Evolutionary conservation across 345 rosid genomes (phyloP), one percentile per base, ranked within the genome.

Genomic region (Salix arbutifolia): DNA sequence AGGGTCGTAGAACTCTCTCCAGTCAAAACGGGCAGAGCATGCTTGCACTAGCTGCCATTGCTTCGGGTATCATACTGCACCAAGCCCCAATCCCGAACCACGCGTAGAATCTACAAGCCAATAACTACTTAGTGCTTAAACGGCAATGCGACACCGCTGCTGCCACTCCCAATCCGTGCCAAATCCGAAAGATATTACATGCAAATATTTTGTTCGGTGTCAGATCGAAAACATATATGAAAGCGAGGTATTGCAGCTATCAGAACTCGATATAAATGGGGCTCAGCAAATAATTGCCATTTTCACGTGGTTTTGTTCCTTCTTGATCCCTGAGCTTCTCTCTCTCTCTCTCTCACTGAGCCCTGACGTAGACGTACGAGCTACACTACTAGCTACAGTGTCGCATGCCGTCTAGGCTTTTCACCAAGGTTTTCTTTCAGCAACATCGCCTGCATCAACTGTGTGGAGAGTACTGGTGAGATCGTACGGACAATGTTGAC

Each of bases 291-390:
- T 38, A 37, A 72, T 60, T 72, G 67, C 1, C 2, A 72, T 5
- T 44, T 74, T 74, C 77, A 66, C 71, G 50, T 74, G 77, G 16
- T 74, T 50, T 33, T 66, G 71, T n/a, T 66, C 65, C 71, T n/a
- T 44, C 40, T 12, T 48, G 67, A 40, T 12, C 4, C 50, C 67
- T 6, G 75, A 60, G 67, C 75, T 38, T 11, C 14, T 3, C 26
- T n/a, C 62, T n/a, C 4, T 1, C n/a, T 3, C 26, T 3, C n/a
- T 1, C 26, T n/a, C 14, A 8, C 28, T n/a, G 23, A n/a, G 0
- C 14, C 5, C 1, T 56, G 62, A 9, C 12, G 2, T 56, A 0
- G n/a, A 3, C 28, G 5, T 9, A 9, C 26, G 14, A 8, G 26
- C 12, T n/a, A 8, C 18, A 2, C 68, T 0, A 16, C n/a, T 33